Evolutionary conservation across 495 filamentous ascomycete genomes (phyloP), one percentile per base, ranked within the genome.

Genomic region (Penicillium diatomitis): DNA sequence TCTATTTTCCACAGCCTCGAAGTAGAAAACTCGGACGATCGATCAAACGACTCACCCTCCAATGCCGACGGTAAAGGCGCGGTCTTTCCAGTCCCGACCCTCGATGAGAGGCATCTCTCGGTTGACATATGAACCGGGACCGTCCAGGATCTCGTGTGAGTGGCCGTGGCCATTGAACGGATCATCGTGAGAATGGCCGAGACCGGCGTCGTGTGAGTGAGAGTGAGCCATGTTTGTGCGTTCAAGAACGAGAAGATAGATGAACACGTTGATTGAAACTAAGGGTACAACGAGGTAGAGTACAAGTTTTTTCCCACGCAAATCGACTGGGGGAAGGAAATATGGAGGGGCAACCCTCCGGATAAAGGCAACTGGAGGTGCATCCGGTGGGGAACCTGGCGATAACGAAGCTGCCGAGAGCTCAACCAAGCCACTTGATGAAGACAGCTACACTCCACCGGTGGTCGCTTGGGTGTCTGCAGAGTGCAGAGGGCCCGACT

Each of bases 91-190:
- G 67, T 90, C 75, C 38, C 92, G 76, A 28, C 88, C 88, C 52
- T 95, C 84, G 51, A 89, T 78, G 42, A 98, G 81, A 32, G 90
- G 91, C 84, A 91, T 88, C 73, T 97, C 92, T n/a, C 91, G 84
- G 49, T 82, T 84, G 6, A 89, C 65, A 67, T 84, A 97, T 48
- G 86, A 91, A 38, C 92, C 92, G 3, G 92, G 92, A 0, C 92
- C 91, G 63, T 91, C 87, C 62, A 96, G 85, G 63, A 96, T 89
- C 71, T 96, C 92, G 66, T 97, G 92, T 3, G 81, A 83, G 75
- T 98, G 92, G 56, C 92, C 91, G 65, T 98, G 92, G 58, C 92
- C 88, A 47, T 77, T 80, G 48, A 80, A 75, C 61, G 76, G 75
- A 48, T 78, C 80, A 44, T 79, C 81, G 62, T 86, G 83, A 38